Conservation (phyloP, 306 rosid genomes). For the Sesbania bispinosa region DNA sequence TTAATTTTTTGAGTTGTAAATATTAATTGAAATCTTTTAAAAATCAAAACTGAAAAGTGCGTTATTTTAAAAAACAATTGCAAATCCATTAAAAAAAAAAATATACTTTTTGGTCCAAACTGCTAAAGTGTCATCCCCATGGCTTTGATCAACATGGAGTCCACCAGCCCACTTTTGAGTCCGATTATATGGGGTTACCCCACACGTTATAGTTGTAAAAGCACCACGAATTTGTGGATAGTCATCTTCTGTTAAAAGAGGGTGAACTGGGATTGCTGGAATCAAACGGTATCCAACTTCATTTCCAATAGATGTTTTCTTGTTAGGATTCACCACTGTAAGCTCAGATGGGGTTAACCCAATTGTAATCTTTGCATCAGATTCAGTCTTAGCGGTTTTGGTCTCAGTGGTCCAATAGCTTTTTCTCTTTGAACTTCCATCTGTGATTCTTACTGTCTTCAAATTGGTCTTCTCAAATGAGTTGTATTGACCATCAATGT, state of each 20-base stretch:
- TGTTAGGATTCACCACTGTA: conserved; percentile 34
- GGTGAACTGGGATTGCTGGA: conserved; percentile 16
- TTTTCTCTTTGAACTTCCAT: conserved; percentile 16
- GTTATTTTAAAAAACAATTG: too few species aligned
- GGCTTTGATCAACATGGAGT: conserved; percentile 26
- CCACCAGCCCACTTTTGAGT: conserved; percentile 48
- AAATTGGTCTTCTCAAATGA: conserved; percentile 38
- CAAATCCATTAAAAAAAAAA: too few species aligned
- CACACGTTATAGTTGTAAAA: conserved; percentile 35
- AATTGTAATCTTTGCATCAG: conserved; percentile 26
- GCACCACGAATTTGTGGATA: conserved; percentile 50
- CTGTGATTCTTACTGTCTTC: not conserved
- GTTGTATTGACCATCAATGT: conserved; percentile 38
- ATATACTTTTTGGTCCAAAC: conserved; percentile 9
- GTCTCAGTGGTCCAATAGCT: conserved; percentile 31
- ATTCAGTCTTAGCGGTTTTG: conserved; percentile 29
- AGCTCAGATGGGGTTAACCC: conserved; percentile 23
- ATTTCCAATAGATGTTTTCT: conserved; percentile 33
- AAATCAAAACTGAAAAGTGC: too few species aligned
- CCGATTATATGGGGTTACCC: conserved; percentile 41
- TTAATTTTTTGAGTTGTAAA: too few species aligned
- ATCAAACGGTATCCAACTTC: conserved; percentile 34
- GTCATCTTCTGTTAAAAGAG: conserved; percentile 36
- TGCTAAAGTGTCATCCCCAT: conserved; percentile 46
- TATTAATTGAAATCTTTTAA: too few species aligned